Evolutionary conservation across 1,284 basidiomycete species (phyloP).

Genomic region (Trichosporon sp.): DNA sequence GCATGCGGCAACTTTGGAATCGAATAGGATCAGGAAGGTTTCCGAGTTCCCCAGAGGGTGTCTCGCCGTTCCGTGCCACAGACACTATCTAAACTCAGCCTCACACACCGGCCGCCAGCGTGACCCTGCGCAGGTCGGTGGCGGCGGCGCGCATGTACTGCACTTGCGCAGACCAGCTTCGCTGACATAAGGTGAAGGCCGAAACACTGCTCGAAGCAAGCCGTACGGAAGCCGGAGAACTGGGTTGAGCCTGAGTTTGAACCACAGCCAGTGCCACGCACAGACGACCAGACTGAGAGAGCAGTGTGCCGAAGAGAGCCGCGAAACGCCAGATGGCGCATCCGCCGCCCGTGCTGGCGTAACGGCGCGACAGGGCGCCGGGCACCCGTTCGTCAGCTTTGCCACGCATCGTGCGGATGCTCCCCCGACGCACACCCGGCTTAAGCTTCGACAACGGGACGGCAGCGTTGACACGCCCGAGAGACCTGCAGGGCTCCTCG

Average conservation of each 20-base stretch:
- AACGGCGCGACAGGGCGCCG: background rate
- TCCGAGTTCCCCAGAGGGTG: background rate
- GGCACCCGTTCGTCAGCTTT: background rate
- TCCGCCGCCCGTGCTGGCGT: background rate
- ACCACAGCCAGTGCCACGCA: background rate
- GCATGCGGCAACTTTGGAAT: background rate
- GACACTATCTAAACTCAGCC: background rate
- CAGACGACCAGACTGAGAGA: background rate
- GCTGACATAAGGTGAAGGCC: conserved; percentile 3
- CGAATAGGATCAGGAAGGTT: background rate
- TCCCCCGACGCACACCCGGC: background rate
- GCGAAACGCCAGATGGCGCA: no score
- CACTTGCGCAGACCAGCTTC: background rate
- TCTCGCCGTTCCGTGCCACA: background rate
- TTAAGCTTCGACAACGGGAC: background rate
- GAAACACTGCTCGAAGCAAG: background rate
- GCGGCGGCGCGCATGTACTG: conserved; percentile 3
- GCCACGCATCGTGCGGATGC: background rate
- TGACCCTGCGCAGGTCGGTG: background rate
- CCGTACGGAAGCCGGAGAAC: background rate
- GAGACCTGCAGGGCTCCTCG: background rate
- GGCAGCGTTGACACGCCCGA: background rate
- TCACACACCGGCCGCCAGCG: background rate
- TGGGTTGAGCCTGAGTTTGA: background rate
- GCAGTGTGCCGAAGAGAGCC: background rate